These are phyloP conservation scores for Podaxis sp. DNA, from an alignment of 768 basidiomycete species.

Conservation along the genomic window DNA sequence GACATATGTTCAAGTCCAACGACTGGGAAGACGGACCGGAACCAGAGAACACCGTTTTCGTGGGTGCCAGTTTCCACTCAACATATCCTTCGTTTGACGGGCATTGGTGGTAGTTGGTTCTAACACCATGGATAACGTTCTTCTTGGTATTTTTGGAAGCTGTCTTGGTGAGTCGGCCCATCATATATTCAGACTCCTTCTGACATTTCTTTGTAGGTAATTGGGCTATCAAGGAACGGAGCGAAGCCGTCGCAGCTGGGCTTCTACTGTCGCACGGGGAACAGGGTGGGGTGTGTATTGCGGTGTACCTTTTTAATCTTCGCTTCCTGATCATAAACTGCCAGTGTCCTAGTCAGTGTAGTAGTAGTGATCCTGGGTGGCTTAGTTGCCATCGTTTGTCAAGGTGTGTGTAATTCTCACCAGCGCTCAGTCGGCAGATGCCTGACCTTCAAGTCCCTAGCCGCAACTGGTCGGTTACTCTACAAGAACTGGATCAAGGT, in stretches of 20 bases:
- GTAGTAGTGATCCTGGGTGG: not conserved
- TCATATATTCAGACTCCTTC: not conserved
- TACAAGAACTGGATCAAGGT: conserved; percentile 11
- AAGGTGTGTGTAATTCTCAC: not conserved
- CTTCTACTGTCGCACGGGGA: conserved; percentile 8
- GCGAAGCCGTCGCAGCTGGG: not conserved
- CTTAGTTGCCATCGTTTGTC: not conserved
- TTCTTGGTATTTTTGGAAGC: conserved; percentile 11
- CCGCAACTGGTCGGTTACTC: conserved; percentile 8
- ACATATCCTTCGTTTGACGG: not conserved
- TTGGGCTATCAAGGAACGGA: not conserved
- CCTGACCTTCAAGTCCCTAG: not conserved
- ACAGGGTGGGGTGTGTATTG: not conserved
- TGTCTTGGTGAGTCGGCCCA: not conserved
- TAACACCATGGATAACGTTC: conserved; percentile 7
- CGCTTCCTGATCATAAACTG: not conserved
- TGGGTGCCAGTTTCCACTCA: not conserved
- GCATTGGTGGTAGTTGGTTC: not conserved
- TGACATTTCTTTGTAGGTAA: conserved; percentile 1
- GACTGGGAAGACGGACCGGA: conserved; percentile 13
- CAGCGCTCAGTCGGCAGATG: not conserved
- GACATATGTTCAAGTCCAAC: conserved; percentile 11
- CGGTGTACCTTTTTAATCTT: not conserved
- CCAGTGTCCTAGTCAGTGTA: not conserved
- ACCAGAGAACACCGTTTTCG: conserved; percentile 1